A percentile compares a stretch with the other conserved stretches of the same genome.
phyloP scores from a whole-genome alignment of 2,329 filamentous ascomycete species.

The Fusarium poae region DNA sequence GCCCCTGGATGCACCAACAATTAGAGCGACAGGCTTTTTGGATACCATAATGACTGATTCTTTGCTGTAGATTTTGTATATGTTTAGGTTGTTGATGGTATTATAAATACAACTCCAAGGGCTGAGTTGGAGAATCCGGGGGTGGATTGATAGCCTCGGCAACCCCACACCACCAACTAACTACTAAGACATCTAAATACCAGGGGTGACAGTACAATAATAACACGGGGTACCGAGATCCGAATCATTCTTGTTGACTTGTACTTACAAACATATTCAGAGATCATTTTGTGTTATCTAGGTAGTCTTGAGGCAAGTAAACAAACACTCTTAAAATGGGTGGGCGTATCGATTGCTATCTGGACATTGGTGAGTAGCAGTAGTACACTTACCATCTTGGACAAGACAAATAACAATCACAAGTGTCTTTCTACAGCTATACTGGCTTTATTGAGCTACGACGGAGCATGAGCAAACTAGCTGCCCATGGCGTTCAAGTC shows the following conservation, averaged over 20 bases:
- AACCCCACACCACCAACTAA: constrained; percentile 41
- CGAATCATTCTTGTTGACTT: neutral
- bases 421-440: constrained; percentile 76
- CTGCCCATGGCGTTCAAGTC: constrained; percentile 70
- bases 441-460: constrained; percentile 69
- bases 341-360: constrained; percentile 73
- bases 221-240: constrained; percentile 4
- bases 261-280: neutral
- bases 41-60: constrained; percentile 29
- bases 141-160: constrained; percentile 19
- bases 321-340: constrained; percentile 59
- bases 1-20: constrained; percentile 82
- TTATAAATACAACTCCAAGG: constrained; percentile 11
- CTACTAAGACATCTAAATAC: constrained; percentile 9
- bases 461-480: constrained; percentile 66
- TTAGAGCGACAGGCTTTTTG: constrained; percentile 71
- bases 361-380: constrained; percentile 71
- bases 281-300: neutral
- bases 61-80: neutral
- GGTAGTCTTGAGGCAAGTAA: neutral
- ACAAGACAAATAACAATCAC: constrained; percentile 13
- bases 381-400: neutral
- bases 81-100: neutral
- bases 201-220: neutral
- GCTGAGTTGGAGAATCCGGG: neutral